Base-by-base conservation (phyloP, 371 early-diverging fungal genomes). In the Mortierella sp. region DNA sequence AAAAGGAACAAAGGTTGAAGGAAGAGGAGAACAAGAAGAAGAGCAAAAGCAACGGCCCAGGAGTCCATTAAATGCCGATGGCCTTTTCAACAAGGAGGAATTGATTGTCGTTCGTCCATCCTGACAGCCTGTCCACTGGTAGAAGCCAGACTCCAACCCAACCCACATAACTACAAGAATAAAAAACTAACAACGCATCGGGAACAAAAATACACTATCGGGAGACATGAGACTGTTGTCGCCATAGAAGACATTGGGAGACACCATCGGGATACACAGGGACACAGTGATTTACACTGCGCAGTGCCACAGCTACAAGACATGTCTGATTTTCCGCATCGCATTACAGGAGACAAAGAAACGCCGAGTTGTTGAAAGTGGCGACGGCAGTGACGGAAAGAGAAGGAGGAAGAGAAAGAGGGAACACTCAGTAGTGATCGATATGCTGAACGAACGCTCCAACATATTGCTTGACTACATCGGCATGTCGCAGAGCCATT, bases 391-490 rank as follows among this genome's bases (percentile, higher is more conserved):
- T 48, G 48, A 14, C 9, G 11, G 16, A 50, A 3, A 50, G 16
- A 50, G 34, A 34, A 14, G 48, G 72, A 31, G 24, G 1, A 34
- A 21, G 0, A n/a, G 28, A 5, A 38, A 38, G 42, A 38, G 42
- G 42, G 14, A 0, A 24, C 3, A 24, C 24, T 82, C 71, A 80
- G 52, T 73, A 75, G 50, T 70, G 63, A 45, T 78, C 84, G 55
- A 80, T 80, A 34, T 78, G 75, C 28, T 85, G 79, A 11, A 86
- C 82, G 73, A 81, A 80, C 21, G 76, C 72, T 16, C 87, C 87
- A 14, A 86, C 87, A 13, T 86, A 86, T 42, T 86, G 87, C 34
- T 78, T 86, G 19, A 86, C 80, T 16, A 82, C 82, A 45, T 86
- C 87, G 1, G 80, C 78, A 73, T 86, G 87, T 75, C 87, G 87